phyloP scores from a whole-genome alignment of 768 basidiomycete genomes.

The Tylopilus cervinicoccineus region DNA sequence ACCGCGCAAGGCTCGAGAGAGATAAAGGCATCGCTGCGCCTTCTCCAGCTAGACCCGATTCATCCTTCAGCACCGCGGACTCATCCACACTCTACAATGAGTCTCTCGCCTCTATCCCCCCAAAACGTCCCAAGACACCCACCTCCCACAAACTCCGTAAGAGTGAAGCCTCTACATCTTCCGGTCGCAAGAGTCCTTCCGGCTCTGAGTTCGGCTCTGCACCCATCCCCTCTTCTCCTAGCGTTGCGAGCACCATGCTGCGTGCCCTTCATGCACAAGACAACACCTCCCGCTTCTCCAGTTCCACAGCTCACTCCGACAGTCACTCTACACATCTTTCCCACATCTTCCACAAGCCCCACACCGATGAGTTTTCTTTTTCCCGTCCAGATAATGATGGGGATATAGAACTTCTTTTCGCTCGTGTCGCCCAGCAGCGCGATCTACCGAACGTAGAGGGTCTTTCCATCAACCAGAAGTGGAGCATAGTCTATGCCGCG shows the following conservation, averaged over 20 bases:
- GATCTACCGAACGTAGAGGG: slow-evolving; percentile 58
- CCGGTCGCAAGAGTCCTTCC: slow-evolving; percentile 46
- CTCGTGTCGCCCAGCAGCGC: slow-evolving; percentile 68
- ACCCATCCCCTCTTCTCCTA: slow-evolving; percentile 31
- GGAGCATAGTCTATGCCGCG: slow-evolving; percentile 83
- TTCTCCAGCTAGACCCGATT: slow-evolving; percentile 39
- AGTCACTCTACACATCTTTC: slow-evolving; percentile 41
- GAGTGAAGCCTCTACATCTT: slow-evolving; percentile 56
- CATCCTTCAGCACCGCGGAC: slow-evolving; percentile 53
- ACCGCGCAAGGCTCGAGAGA: slow-evolving; percentile 49
- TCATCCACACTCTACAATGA: slow-evolving; percentile 60
- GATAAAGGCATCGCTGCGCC: slow-evolving; percentile 39
- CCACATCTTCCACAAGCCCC: slow-evolving; percentile 52
- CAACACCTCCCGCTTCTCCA: slow-evolving; percentile 56
- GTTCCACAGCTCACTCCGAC: slow-evolving; percentile 40
- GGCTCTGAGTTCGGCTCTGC: slow-evolving; percentile 52
- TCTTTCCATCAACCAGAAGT: slow-evolving; percentile 80
- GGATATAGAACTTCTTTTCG: slow-evolving; percentile 79
- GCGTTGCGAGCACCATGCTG: slow-evolving; percentile 32
- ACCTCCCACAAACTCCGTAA: slow-evolving; percentile 35
- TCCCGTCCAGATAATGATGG: slow-evolving; percentile 72
- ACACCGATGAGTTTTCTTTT: slow-evolving; percentile 62
- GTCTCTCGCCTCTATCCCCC: slow-evolving; percentile 37
- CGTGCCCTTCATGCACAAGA: slow-evolving; percentile 59
- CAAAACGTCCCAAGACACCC: slow-evolving; percentile 33